phyloP scores from a whole-genome alignment of 345 rosid species.

The Carallia pectinifolia region DNA sequence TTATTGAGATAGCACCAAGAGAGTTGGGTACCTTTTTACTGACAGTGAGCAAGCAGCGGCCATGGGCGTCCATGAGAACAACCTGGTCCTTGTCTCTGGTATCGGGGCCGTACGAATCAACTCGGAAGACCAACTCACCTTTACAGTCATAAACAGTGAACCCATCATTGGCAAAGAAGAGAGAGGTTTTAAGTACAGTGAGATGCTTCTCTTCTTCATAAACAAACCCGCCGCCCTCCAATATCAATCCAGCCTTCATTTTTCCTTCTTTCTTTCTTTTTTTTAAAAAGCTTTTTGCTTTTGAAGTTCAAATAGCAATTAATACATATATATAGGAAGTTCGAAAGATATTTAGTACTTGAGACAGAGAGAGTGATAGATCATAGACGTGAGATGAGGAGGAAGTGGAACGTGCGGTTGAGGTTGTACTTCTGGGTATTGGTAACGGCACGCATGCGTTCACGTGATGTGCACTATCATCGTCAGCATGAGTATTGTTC shows the following conservation, averaged over 20 bases:
- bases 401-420: too few relatives aligned
- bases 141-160: constrained; percentile 70
- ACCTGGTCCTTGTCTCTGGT: constrained; percentile 56
- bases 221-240: constrained; percentile 46
- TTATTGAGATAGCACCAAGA: not conserved
- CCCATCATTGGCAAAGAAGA: constrained; percentile 88
- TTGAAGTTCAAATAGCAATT: not conserved
- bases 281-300: not conserved
- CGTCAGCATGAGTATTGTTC: too few relatives aligned
- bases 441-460: too few relatives aligned
- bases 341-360: too few relatives aligned
- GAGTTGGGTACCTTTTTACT: constrained; percentile 54
- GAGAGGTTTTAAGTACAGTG: constrained; percentile 78
- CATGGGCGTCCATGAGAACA: constrained; percentile 84
- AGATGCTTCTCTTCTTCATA: constrained; percentile 61
- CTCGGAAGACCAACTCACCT: constrained; percentile 76
- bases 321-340: too few relatives aligned
- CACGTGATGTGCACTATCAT: too few relatives aligned
- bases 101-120: constrained; percentile 91
- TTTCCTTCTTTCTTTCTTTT: not conserved
- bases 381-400: too few relatives aligned
- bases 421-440: too few relatives aligned
- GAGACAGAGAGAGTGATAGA: too few relatives aligned
- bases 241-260: constrained; percentile 43
- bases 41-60: constrained; percentile 85